Conservation (phyloP, 2,329 filamentous ascomycete genomes). For the Cryphonectria radicalis region DNA sequence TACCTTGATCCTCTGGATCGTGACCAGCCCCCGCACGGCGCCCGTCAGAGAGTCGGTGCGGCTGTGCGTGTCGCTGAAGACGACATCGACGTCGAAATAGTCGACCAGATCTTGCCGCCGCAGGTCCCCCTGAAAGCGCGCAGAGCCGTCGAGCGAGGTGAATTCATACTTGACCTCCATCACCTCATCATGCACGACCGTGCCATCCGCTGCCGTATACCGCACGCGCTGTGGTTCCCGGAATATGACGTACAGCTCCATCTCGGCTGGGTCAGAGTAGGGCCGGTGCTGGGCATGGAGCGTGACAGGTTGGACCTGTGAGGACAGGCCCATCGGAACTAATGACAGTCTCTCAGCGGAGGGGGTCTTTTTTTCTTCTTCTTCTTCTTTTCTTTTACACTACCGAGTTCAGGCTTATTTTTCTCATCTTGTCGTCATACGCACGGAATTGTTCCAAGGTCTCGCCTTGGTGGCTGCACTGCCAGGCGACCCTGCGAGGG, state of each 20-base stretch:
- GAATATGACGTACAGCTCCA: slow-evolving; percentile 55
- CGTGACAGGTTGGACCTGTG: slow-evolving; percentile 53
- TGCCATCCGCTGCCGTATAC: slow-evolving; percentile 51
- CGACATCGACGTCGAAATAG: slow-evolving; percentile 57
- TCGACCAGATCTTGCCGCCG: slow-evolving; percentile 52
- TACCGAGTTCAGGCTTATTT: slow-evolving; percentile 1
- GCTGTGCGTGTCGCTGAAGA: slow-evolving; percentile 55
- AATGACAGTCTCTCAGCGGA: slow-evolving; percentile 20
- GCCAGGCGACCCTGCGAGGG: slow-evolving; percentile 55
- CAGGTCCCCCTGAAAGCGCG: slow-evolving; percentile 55
- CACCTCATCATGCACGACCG: slow-evolving; percentile 53
- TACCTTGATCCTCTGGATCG: slow-evolving; percentile 56
- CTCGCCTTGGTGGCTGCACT: slow-evolving; percentile 57
- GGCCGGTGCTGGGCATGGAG: slow-evolving; percentile 55
- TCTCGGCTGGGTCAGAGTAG: slow-evolving; percentile 53
- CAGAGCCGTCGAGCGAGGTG: slow-evolving; percentile 51
- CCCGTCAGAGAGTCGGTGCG: slow-evolving; percentile 53
- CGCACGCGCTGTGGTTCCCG: slow-evolving; percentile 52
- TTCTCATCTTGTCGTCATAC: slow-evolving; percentile 29
- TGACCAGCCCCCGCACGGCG: slow-evolving; percentile 54
- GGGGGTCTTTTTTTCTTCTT: slow-evolving; percentile 9
- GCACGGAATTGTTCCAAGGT: slow-evolving; percentile 56
- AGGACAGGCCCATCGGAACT: slow-evolving; percentile 52
- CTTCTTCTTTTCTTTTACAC: slow-evolving; percentile 7
- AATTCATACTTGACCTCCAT: slow-evolving; percentile 57